Base-by-base conservation (phyloP, 768 basidiomycete genomes). In the Rubroboletus satanas region DNA sequence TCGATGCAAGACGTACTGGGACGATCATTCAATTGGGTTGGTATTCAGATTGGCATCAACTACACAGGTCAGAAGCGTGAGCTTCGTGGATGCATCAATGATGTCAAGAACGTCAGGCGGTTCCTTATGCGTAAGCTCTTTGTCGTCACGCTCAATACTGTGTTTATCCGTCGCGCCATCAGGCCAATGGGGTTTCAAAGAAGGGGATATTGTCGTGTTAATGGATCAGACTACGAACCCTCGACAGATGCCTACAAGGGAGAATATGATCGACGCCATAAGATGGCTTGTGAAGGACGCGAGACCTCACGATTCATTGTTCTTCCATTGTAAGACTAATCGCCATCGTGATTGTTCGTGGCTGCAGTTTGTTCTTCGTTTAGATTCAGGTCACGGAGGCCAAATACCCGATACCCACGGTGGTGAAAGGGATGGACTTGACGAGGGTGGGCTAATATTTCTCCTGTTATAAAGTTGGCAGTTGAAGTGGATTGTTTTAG, bases 331-430 rank as follows among this genome's bases (percentile, higher is more conserved):
- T 72, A 53, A 53, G 71, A 42, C 33, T 42, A 18, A 7, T 28
- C 7, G 0, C 2, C 21, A 36, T 12, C 7, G 14, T 39, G 10
- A 29, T 31, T 18, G 26, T 33, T 38, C 7, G 18, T 31, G 14
- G 7, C 1, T 33, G 7, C 3, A 51, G 26, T 18, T 33, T 41
- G 7, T 37, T 42, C 5, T 41, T 45, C n/a, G 9, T 51, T 26
- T 53, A 90, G 88, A 92, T 71, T 96, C 94, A 1, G 96, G 95
- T 0, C 95, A 98, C 63, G 96, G 97, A n/a, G 96, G 94, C 10
- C 94, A 95, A 66, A 85, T 87, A 3, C 77, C 76, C 50, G 93
- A 97, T 70, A 56, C 72, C 2, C 79, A 90, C 60, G 90, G 89
- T 4, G 90, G 92, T 60, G 87, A 95, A 70, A 72, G 77, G 0